These are phyloP conservation scores for Trichoderma lentiforme DNA, from an alignment of 2,329 filamentous ascomycete genomes.

Conservation along the genomic window DNA sequence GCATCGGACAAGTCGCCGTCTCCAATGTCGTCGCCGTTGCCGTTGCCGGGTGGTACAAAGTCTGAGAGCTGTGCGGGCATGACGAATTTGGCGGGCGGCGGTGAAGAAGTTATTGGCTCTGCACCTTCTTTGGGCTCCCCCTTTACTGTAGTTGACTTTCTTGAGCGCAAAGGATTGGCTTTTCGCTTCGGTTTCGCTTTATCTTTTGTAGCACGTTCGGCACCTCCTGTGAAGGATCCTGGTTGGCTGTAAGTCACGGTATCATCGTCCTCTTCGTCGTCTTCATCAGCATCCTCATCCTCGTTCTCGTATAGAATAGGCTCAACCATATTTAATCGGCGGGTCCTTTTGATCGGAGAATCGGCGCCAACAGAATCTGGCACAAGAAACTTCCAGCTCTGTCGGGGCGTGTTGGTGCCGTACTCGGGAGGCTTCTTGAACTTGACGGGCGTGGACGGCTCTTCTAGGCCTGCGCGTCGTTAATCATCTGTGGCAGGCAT, in stretches of 20 bases:
- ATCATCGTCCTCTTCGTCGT: background rate
- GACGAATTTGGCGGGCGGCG: conserved; percentile 23
- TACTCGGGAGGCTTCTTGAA: background rate
- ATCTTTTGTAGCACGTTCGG: background rate
- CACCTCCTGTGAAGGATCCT: background rate
- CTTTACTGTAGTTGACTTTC: background rate
- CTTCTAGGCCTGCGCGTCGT: background rate
- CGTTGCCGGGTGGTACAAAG: conserved; percentile 1
- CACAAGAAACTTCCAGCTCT: conserved; percentile 1
- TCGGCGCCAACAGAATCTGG: background rate
- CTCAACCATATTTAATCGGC: background rate
- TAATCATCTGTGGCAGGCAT: background rate
- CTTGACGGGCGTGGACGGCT: background rate
- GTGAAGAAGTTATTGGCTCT: conserved; percentile 15
- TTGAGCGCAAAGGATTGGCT: background rate
- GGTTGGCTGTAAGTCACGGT: background rate
- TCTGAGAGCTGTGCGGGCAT: conserved; percentile 21
- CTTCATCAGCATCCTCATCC: background rate
- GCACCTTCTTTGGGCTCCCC: background rate
- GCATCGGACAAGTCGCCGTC: background rate
- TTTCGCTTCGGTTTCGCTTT: background rate
- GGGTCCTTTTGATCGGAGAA: background rate
- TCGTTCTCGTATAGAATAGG: background rate
- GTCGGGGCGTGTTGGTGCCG: background rate
- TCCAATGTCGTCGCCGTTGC: background rate